A percentile compares a stretch with the other conserved stretches of the same genome.
These are phyloP conservation scores for Bassia scoparia DNA, from an alignment of 148 eudicot species.

Conservation along the genomic window DNA sequence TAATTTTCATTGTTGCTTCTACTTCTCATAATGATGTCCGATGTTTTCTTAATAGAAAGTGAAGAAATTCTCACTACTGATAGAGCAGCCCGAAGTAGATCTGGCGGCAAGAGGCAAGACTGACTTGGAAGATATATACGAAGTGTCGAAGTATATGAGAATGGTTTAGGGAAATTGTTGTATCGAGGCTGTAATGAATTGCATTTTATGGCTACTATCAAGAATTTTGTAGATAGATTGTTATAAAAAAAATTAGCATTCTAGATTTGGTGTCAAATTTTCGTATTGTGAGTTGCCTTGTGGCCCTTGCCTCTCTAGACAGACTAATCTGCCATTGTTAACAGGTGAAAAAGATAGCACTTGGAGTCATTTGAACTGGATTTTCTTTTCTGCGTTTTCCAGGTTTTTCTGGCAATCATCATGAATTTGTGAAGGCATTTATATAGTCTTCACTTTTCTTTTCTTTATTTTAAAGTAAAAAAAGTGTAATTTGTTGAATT, in stretches of 20 bases:
- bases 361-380: background rate
- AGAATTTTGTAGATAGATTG: constrained; percentile 15
- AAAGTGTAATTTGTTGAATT: background rate
- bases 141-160: too few species aligned
- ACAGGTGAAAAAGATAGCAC: background rate
- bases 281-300: background rate
- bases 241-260: background rate
- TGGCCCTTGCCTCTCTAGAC: background rate
- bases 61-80: constrained; percentile 68
- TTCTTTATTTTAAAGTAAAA: too few species aligned
- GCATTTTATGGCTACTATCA: background rate
- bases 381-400: background rate
- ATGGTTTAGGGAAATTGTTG: background rate
- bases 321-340: background rate
- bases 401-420: background rate
- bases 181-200: background rate
- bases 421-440: background rate
- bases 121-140: constrained; percentile 21
- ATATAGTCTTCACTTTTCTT: background rate
- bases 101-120: constrained; percentile 24
- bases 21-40: background rate
- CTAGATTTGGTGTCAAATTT: background rate
- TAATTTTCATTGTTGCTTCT: background rate
- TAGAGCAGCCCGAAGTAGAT: constrained; percentile 23
- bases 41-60: constrained; percentile 49